Evolutionary conservation across 139 green algal genomes (phyloP).

Genomic region (Pleodorina starrii): DNA sequence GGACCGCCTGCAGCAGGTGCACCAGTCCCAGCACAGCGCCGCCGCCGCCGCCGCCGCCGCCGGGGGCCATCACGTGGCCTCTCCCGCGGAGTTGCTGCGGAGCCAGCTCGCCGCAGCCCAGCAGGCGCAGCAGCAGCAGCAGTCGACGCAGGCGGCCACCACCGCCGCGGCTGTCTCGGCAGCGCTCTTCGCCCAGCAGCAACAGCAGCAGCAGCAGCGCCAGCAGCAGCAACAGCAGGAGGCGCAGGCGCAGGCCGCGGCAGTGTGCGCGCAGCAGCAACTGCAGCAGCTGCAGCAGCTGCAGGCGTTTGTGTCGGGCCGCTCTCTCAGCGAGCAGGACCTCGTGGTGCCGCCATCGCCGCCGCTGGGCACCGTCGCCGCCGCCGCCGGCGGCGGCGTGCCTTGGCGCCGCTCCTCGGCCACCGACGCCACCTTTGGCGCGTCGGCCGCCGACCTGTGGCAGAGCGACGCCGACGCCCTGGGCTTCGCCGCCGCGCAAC

Average conservation of each 20-base stretch:
- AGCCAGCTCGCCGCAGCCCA: not conserved
- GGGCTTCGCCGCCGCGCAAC: not conserved
- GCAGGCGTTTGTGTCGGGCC: not conserved
- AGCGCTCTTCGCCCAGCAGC: constrained; percentile 12
- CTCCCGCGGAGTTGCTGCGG: constrained; percentile 27
- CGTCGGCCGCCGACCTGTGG: not conserved
- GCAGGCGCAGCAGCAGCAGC: not conserved
- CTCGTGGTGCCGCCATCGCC: not conserved
- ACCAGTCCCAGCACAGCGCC: not conserved
- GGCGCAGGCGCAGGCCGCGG: not conserved
- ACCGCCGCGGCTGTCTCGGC: not conserved
- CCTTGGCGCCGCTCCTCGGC: constrained; percentile 24
- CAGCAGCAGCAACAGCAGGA: not conserved
- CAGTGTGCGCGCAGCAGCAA: not conserved
- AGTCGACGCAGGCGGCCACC: not conserved
- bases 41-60: not conserved
- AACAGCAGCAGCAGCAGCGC: constrained; percentile 13
- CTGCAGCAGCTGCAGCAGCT: constrained; percentile 38
- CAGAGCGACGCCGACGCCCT: constrained; percentile 12
- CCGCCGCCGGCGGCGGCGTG: not conserved
- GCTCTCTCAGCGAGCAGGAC: not conserved
- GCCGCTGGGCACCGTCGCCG: not conserved
- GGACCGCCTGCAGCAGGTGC: constrained; percentile 25
- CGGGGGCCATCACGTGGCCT: not conserved
- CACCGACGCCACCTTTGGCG: not conserved